Base-by-base conservation (phyloP, 2,329 filamentous ascomycete genomes). In the Penicillium sclerotigenum region DNA sequence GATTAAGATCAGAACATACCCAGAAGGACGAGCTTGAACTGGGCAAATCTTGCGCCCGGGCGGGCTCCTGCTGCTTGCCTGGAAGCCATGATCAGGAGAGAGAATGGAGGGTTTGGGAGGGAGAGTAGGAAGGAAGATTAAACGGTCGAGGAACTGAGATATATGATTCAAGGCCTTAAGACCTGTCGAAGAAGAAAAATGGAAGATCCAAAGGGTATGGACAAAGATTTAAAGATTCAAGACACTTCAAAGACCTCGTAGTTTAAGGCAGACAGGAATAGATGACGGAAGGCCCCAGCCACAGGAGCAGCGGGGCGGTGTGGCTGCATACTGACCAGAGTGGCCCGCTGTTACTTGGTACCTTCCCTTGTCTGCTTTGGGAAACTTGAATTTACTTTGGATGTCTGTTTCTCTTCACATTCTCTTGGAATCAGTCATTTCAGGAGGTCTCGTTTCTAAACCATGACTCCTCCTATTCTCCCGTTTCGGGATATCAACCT, bases 401-500 rank as follows among this genome's bases (percentile, higher is more conserved):
- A 31, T 53, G 51, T 31, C 54, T 47, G 34, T 52, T 51, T 16
- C 24, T 51, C 43, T 36, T 47, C 36, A 40, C 51, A 43, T 48
- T 49, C 47, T 45, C 31, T 54, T 31, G 48, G 52, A 31, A 26
- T 54, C 31, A 26, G n/a, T 52, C 31, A 52, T 50, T 41, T 43
- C 36, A n/a, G 56, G 47, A 33, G 45, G 29, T 13, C 6, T 29
- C 83, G 82, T 34, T 58, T 45, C 34, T 3, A 64, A 61, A 42
- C 10, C 46, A 76, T 76, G 74, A 63, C 71, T 52, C 60, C 62
- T 57, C 64, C 71, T 52, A 56, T 71, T 52, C 79, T 87, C 54
- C 94, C 93, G 22, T 99, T 92, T 77, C 86, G 93, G 72, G 94
- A 99, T 80, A 95, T 97, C 80, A 99, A 97, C 75, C 86, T 99